These are phyloP conservation scores for Pseudevernia furfuracea DNA, from an alignment of 495 filamentous ascomycete genomes.

Conservation along the genomic window DNA sequence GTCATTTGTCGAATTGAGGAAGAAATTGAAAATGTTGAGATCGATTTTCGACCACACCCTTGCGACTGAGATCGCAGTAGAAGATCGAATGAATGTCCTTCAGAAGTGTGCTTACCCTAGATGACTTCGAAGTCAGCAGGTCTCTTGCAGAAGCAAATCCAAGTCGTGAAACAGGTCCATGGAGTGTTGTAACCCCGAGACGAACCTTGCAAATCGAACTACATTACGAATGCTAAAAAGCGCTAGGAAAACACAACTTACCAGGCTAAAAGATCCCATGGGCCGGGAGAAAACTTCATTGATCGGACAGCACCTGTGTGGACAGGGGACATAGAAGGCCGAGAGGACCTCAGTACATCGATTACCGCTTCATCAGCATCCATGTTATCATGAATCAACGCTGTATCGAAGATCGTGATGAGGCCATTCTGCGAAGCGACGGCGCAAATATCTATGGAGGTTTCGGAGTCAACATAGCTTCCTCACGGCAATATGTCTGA, in stretches of 20 bases:
- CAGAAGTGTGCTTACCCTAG: not conserved
- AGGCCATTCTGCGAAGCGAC: constrained; percentile 66
- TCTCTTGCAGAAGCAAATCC: not conserved
- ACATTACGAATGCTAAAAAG: not conserved
- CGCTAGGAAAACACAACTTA: not conserved
- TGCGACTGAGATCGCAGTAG: too few relatives aligned
- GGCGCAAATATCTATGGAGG: constrained; percentile 44
- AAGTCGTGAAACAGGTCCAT: not conserved
- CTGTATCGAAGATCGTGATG: constrained; percentile 59
- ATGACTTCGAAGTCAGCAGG: not conserved
- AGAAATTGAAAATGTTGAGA: not conserved
- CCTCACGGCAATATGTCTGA: not conserved
- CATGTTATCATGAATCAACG: constrained; percentile 36
- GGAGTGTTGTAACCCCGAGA: not conserved
- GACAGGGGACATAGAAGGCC: constrained; percentile 24
- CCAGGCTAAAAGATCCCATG: constrained; percentile 89
- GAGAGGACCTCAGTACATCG: constrained; percentile 36
- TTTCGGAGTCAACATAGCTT: not conserved
- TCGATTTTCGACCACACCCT: not conserved
- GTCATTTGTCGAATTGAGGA: not conserved
- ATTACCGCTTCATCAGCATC: constrained; percentile 37
- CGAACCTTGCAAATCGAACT: not conserved
- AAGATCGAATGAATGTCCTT: not conserved
- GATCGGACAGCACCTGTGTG: constrained; percentile 74
- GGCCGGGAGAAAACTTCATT: constrained; percentile 83